Conservation (phyloP, 2,329 filamentous ascomycete genomes). For the Dothideomycetidae sp. region DNA sequence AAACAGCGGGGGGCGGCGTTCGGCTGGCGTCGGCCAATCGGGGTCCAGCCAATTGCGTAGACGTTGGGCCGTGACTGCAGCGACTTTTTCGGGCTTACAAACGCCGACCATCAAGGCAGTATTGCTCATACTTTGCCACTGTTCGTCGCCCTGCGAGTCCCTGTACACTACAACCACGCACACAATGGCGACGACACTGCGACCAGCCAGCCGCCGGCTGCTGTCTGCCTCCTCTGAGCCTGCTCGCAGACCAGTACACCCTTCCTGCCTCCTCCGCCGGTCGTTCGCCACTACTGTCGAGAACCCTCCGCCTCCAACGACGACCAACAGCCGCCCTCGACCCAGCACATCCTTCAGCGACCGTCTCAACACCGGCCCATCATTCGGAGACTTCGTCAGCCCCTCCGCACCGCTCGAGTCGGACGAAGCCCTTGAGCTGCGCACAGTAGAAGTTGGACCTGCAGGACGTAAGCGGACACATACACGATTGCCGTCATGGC, state of each 20-base stretch:
- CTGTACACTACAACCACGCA: neutral
- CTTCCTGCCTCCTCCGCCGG: conserved; percentile 20
- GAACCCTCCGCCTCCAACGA: conserved; percentile 17
- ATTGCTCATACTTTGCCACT: too few species aligned
- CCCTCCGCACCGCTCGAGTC: conserved; percentile 20
- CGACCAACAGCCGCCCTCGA: conserved; percentile 23
- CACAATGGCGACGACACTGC: conserved; percentile 17
- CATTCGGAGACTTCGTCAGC: conserved; percentile 48
- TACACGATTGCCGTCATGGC: conserved; percentile 74
- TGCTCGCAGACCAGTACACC: conserved; percentile 15
- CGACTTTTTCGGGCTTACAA: conserved; percentile 7
- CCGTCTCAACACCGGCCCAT: conserved; percentile 49
- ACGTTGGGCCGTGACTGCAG: conserved; percentile 2
- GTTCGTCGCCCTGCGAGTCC: conserved; percentile 1
- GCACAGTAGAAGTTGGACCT: conserved; percentile 47
- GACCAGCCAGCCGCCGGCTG: conserved; percentile 17
- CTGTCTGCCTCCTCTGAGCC: conserved; percentile 15
- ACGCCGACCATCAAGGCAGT: too few species aligned
- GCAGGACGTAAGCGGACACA: conserved; percentile 50
- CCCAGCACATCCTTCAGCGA: conserved; percentile 44
- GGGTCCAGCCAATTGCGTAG: conserved; percentile 3
- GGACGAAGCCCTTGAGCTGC: conserved; percentile 47
- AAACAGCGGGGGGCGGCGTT: too few species aligned
- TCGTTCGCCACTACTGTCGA: conserved; percentile 32
- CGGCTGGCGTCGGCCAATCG: conserved; percentile 8